These are phyloP conservation scores for Beauveria sp. DNA, from an alignment of 2,329 filamentous ascomycete genomes.

Conservation along the genomic window DNA sequence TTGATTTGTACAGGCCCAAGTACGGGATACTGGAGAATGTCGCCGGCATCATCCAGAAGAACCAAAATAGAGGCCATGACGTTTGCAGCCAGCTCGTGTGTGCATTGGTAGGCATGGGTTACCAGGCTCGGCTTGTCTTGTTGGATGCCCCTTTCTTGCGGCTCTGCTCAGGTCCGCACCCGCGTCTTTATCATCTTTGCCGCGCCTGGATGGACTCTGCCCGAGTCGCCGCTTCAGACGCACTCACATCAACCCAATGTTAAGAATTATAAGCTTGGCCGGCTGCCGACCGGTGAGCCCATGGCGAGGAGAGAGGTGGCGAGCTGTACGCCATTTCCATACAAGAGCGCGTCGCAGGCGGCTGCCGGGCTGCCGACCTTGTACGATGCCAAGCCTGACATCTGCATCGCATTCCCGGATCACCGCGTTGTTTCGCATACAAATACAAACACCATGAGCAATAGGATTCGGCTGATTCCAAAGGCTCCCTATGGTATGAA, in stretches of 20 bases:
- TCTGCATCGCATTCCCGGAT: conserved; percentile 60
- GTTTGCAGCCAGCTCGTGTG: conserved; percentile 68
- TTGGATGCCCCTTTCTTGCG: conserved; percentile 62
- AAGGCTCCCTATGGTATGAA: conserved; percentile 47
- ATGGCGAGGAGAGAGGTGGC: conserved; percentile 44
- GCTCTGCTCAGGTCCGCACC: conserved; percentile 56
- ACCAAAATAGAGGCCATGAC: conserved; percentile 44
- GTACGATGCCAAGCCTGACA: conserved; percentile 51
- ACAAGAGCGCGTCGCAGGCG: conserved; percentile 44
- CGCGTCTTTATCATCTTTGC: conserved; percentile 66
- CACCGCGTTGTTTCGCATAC: conserved; percentile 45
- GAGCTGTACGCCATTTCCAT: conserved; percentile 50
- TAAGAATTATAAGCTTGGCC: conserved; percentile 40
- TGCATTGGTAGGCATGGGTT: conserved; percentile 66
- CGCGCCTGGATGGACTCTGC: conserved; percentile 54
- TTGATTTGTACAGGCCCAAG: conserved; percentile 68
- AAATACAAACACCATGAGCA: conserved; percentile 30
- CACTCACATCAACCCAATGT: conserved; percentile 49
- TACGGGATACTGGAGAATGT: conserved; percentile 78
- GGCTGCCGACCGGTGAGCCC: conserved; percentile 48
- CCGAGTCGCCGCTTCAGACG: conserved; percentile 48
- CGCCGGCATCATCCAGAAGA: conserved; percentile 49
- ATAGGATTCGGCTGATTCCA: conserved; percentile 51
- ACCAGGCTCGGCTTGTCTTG: conserved; percentile 62
- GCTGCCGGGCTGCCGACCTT: conserved; percentile 55